These are phyloP conservation scores for Xylariaceae sp. DNA, from an alignment of 2,329 filamentous ascomycete species.

Conservation along the genomic window DNA sequence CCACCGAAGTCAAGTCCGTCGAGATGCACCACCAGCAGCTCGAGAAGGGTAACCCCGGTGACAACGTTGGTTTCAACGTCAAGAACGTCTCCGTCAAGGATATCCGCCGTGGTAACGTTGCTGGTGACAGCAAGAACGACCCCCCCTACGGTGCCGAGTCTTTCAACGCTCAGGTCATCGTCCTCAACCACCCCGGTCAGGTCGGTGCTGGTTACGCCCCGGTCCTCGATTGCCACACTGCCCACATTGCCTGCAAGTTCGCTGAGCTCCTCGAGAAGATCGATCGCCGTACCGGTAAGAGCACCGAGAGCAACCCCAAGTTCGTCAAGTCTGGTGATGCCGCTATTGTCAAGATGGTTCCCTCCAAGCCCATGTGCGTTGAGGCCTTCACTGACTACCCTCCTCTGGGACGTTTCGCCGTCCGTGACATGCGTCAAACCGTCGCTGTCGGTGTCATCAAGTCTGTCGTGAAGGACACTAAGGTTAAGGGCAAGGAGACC, in stretches of 20 bases:
- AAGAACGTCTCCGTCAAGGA: constrained; percentile 99
- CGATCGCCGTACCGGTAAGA: constrained; percentile 99
- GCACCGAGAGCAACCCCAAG: constrained; percentile 89
- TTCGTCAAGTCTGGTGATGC: constrained; percentile 99
- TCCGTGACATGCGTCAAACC: constrained; percentile 96
- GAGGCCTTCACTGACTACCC: constrained; percentile 99
- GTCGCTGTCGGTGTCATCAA: constrained; percentile 97
- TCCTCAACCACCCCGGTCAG: constrained; percentile 99
- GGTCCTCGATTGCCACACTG: constrained; percentile 99
- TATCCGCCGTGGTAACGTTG: constrained; percentile 99
- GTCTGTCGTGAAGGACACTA: constrained; percentile 72
- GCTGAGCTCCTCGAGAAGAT: constrained; percentile 99
- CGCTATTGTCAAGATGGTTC: constrained; percentile 99
- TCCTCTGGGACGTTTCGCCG: constrained; percentile 99
- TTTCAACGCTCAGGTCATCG: constrained; percentile 99
- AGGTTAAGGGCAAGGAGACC: constrained; percentile 68
- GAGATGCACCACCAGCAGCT: constrained; percentile 99
- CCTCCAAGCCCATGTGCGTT: constrained; percentile 99
- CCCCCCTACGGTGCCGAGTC: constrained; percentile 86
- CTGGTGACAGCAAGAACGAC: constrained; percentile 99
- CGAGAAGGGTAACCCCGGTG: constrained; percentile 90
- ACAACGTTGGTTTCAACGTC: constrained; percentile 99
- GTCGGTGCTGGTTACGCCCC: constrained; percentile 99
- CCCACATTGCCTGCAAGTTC: constrained; percentile 99
- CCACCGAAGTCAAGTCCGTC: constrained; percentile 99